Evolutionary conservation across 2,329 filamentous ascomycete genomes (phyloP).

Genomic region (Diplodia sapinea): DNA sequence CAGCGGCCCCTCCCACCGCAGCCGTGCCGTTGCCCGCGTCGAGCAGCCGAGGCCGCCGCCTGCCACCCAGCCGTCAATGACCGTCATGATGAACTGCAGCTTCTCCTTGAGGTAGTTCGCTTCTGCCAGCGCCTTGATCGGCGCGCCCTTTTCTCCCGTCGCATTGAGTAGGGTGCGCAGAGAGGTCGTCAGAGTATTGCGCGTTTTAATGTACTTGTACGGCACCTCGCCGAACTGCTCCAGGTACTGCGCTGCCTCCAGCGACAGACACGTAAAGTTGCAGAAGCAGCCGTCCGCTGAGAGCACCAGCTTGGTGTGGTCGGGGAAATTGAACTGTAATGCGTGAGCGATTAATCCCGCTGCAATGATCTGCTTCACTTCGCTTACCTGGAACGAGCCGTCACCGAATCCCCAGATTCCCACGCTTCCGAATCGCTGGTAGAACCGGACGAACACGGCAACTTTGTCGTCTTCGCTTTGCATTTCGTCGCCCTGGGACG

Average conservation of each 20-base stretch:
- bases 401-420: slow-evolving; percentile 83
- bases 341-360: slow-evolving; percentile 36
- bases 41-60: slow-evolving; percentile 70
- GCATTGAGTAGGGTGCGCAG: slow-evolving; percentile 74
- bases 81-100: slow-evolving; percentile 71
- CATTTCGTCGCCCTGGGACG: slow-evolving; percentile 49
- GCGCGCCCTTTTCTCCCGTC: slow-evolving; percentile 57
- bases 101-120: slow-evolving; percentile 77
- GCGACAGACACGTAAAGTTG: slow-evolving; percentile 76
- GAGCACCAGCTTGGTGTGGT: slow-evolving; percentile 84
- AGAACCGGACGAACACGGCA: slow-evolving; percentile 71
- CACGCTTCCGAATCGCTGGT: slow-evolving; percentile 80
- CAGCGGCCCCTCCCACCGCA: slow-evolving; percentile 53
- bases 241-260: slow-evolving; percentile 71
- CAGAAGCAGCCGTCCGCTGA: slow-evolving; percentile 76
- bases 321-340: slow-evolving; percentile 81
- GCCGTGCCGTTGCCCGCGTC: slow-evolving; percentile 41
- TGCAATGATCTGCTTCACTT: background rate
- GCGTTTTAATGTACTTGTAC: slow-evolving; percentile 72
- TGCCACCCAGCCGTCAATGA: slow-evolving; percentile 72
- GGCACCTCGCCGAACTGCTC: slow-evolving; percentile 64
- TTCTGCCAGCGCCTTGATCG: slow-evolving; percentile 61
- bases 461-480: slow-evolving; percentile 44
- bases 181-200: slow-evolving; percentile 73
- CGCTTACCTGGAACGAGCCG: slow-evolving; percentile 72